Base-by-base conservation (phyloP, 768 basidiomycete species). In the Heimioporus sp. region DNA sequence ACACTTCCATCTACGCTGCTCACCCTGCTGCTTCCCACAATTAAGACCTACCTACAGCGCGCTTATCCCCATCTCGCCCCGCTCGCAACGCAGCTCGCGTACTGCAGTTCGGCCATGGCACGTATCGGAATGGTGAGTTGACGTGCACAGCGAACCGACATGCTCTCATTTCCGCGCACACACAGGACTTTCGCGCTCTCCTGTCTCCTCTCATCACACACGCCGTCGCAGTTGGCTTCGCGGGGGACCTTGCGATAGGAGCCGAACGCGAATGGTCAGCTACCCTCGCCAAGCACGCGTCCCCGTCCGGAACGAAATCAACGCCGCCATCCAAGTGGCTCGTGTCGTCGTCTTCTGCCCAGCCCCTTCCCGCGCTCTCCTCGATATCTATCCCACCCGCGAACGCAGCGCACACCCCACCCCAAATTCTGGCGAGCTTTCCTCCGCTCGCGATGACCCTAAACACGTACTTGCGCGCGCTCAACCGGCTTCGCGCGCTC, bases 41-140 rank as follows among this genome's bases (percentile, higher is more conserved):
- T 97, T 38, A 65, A 74, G 5, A 73, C 73, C 9, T 79, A 83
- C 44, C 78, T 97, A 15, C 80, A 85, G 0, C 79, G 76, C 10
- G 76, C 68, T 72, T 84, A 30, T 74, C 86, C 13, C 63, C 87
- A 17, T 73, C 90, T 20, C 77, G 96, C 57, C 79, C 92, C 19
- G 84, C 95, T 34, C 78, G 94, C 97, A 52, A 96, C 94, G 0
- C 96, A 98, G 61, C 80, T 98, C 41, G 88, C 90, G 12, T 98
- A 98, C 69, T 97, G 95, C 65, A 85, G 93, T 9, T 83, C 85
- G 16, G 93, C 94, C 1, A 97, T 97, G 63, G 79, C 91, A 0
- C 83, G 94, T n/a, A 80, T 96, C 15, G 96, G 96, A 0, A 78
- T 96, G 60, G 95, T 69, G 38, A 10, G 69, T 57, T 40, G 41